These are phyloP conservation scores for Boechera retrofracta DNA, from an alignment of 345 rosid species.

Conservation along the genomic window DNA sequence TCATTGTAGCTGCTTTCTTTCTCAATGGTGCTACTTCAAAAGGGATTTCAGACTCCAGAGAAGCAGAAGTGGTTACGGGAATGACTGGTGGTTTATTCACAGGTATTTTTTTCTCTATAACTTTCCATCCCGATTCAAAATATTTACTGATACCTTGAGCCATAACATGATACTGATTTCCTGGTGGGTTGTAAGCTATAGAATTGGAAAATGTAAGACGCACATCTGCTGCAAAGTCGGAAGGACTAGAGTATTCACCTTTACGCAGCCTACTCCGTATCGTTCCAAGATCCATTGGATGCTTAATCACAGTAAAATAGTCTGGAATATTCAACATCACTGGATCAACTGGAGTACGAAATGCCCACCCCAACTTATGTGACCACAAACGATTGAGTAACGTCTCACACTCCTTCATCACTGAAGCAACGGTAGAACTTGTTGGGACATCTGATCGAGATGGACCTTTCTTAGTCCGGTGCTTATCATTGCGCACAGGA, in stretches of 20 bases:
- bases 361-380: conserved; percentile 69
- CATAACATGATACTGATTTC: conserved; percentile 73
- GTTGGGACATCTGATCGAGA: conserved; percentile 44
- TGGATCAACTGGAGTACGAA: conserved; percentile 78
- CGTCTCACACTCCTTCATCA: conserved; percentile 74
- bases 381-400: conserved; percentile 67
- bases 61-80: conserved; percentile 46
- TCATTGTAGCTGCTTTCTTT: conserved; percentile 50
- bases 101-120: conserved; percentile 76
- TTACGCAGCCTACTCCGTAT: conserved; percentile 62
- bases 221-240: conserved; percentile 74
- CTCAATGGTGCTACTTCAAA: conserved; percentile 47
- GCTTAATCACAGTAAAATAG: conserved; percentile 75
- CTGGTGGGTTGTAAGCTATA: conserved; percentile 81
- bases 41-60: conserved; percentile 44
- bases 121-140: conserved; percentile 85
- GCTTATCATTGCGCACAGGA: conserved; percentile 52
- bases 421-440: conserved; percentile 40
- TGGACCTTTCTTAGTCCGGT: conserved; percentile 52
- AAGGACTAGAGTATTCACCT: conserved; percentile 67
- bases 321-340: conserved; percentile 84
- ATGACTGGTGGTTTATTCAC: conserved; percentile 33
- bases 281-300: conserved; percentile 96
- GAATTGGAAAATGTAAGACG: conserved; percentile 87
- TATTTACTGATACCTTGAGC: conserved; percentile 63